Conservation (phyloP, 2,329 filamentous ascomycete genomes). For the Clonostachys chloroleuca region DNA sequence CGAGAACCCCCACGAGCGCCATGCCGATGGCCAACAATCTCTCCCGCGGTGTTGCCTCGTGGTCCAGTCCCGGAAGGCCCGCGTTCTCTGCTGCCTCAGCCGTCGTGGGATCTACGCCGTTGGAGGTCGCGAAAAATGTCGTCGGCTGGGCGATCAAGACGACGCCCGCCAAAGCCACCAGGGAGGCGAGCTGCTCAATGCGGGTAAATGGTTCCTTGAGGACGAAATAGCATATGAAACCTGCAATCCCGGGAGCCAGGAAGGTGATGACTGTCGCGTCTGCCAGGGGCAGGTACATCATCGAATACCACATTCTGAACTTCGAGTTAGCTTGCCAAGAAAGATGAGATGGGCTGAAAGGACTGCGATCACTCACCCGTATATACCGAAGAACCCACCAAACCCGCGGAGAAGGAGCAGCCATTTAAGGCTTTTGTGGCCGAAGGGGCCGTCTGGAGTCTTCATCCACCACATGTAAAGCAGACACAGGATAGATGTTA, state of each 20-base stretch:
- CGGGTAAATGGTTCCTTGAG: constrained; percentile 73
- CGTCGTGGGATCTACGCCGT: constrained; percentile 3
- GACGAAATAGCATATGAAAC: constrained; percentile 74
- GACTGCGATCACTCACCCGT: constrained; percentile 36
- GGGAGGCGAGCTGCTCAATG: constrained; percentile 69
- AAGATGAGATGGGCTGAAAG: neutral
- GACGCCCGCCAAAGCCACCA: constrained; percentile 74
- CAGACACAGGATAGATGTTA: constrained; percentile 64
- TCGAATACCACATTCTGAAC: constrained; percentile 52
- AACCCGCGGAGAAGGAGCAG: constrained; percentile 66
- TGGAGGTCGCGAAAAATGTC: constrained; percentile 38
- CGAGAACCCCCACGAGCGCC: constrained; percentile 73
- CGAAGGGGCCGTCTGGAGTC: constrained; percentile 67
- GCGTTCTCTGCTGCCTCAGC: constrained; percentile 6
- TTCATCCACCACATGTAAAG: constrained; percentile 70
- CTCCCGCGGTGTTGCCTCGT: constrained; percentile 51
- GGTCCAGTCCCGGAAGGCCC: constrained; percentile 21
- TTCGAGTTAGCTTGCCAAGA: neutral
- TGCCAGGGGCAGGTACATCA: constrained; percentile 75
- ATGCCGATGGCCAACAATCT: constrained; percentile 66
- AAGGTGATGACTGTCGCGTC: constrained; percentile 91
- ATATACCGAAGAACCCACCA: constrained; percentile 73
- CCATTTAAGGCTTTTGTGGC: constrained; percentile 59
- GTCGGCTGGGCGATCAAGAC: constrained; percentile 75
- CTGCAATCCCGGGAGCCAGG: constrained; percentile 72